Percentiles rank a stretch among this genome's conserved stretches.
Evolutionary conservation across 176 grass and related monocot species (phyloP).

Genomic region (Eragrostis nindensis): DNA sequence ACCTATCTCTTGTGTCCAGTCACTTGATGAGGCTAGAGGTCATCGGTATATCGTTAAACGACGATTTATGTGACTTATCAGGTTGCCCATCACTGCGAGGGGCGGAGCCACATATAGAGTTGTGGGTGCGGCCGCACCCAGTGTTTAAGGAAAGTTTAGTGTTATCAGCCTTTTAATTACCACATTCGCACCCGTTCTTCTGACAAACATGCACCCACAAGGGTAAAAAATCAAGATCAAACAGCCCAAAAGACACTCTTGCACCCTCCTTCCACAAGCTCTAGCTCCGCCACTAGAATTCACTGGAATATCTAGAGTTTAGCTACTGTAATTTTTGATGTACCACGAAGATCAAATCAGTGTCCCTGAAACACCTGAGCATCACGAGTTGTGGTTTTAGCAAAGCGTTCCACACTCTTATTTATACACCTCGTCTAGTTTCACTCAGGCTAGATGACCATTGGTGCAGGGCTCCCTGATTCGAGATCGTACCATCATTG

Average conservation of each 20-base stretch:
- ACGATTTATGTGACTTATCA: not conserved
- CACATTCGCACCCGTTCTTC: too few species aligned
- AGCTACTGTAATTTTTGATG: not conserved
- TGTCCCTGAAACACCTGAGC: not conserved
- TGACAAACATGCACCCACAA: too few species aligned
- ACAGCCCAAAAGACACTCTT: too few species aligned
- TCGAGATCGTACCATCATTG: constrained; percentile 10
- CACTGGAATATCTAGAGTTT: constrained; percentile 21
- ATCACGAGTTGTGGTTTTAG: not conserved
- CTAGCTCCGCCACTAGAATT: too few species aligned
- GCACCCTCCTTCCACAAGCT: too few species aligned
- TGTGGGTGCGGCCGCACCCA: too few species aligned
- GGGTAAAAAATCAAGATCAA: too few species aligned
- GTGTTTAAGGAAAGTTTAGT: too few species aligned
- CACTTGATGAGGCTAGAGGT: not conserved
- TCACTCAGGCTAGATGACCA: not conserved
- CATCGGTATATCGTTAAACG: not conserved
- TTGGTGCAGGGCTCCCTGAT: not conserved
- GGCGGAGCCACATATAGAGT: too few species aligned
- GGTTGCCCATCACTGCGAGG: not conserved
- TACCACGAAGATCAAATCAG: not conserved
- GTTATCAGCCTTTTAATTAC: too few species aligned
- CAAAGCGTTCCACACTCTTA: not conserved
- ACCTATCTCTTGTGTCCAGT: not conserved
- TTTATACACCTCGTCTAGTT: not conserved